Conservation (phyloP, 257 asterid species). For the Fraxinus pennsylvanica region DNA sequence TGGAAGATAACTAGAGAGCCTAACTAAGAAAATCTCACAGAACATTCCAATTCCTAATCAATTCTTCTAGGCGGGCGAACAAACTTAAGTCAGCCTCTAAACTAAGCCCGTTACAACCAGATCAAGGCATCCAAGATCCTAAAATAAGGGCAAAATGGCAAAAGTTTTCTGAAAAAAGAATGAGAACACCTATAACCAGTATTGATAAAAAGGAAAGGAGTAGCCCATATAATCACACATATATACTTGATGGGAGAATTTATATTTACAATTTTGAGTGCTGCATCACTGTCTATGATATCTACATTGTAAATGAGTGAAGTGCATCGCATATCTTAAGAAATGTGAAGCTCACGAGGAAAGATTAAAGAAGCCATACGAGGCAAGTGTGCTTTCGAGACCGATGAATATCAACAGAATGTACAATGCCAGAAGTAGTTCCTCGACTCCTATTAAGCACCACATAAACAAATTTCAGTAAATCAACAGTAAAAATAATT, state of each 20-base stretch:
- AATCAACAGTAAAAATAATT: background rate
- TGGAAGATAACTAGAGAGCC: background rate
- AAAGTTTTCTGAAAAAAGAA: background rate
- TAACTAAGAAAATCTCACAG: slow-evolving; percentile 12
- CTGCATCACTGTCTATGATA: background rate
- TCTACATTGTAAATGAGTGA: background rate
- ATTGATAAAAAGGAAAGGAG: slow-evolving; percentile 1
- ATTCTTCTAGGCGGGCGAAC: background rate
- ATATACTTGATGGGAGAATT: background rate
- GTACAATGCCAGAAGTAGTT: slow-evolving; percentile 68
- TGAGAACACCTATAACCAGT: background rate
- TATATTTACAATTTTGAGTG: background rate
- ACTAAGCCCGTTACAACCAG: background rate
- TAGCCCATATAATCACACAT: background rate
- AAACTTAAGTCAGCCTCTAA: background rate
- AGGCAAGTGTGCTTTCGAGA: slow-evolving; percentile 91
- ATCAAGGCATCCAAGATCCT: background rate
- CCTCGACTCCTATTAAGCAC: slow-evolving; percentile 51
- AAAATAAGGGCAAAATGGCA: background rate
- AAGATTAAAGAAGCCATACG: slow-evolving; percentile 51
- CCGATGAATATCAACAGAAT: slow-evolving; percentile 83
- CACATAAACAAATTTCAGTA: slow-evolving; percentile 25
- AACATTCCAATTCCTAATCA: background rate
- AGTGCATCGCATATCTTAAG: background rate
- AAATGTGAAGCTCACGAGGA: background rate